Base-by-base conservation (phyloP, 257 asterid genomes). In the Ophiorrhiza pumila region DNA sequence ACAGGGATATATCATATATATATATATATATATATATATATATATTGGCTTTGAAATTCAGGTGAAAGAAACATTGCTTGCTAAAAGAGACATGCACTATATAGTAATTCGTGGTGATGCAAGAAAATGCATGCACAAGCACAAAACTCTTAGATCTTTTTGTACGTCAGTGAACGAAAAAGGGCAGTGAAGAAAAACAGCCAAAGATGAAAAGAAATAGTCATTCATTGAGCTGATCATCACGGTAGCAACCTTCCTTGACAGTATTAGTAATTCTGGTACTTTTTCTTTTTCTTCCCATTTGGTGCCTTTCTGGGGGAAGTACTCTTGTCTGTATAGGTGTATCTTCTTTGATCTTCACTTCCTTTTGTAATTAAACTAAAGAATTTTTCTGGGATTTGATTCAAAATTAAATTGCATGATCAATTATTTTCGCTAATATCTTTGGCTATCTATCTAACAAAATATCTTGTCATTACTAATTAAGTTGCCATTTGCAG, bases 131-230 rank as follows among this genome's bases (percentile, higher is more conserved):
- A 49, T 2, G n/a, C 1, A 29, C 25, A 68, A 31, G 46, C 41
- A 49, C 72, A 20, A 20, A n/a, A n/a, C n/a, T n/a, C 20, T 18
- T 32, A 7, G 43, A 68, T 47, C n/a, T n/a, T 31, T 45, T 49
- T 50, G 4, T 20, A 2, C 49, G 31, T 49, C 5, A 34, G 1
- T 18, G 4, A 0, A 23, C 31, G 18, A 7, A 62, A 6, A 62
- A 62, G 10, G 20, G 45, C 41, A 46, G 37, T 67, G 32, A 13
- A 67, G 58, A n/a, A 68, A 18, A 68, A 68, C 32, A 57, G 46
- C 17, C 4, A 50, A 27, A 66, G 58, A 8, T 39, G 5, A 2
- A 23, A 66, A 27, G 34, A 17, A 18, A 32, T 0, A 18, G n/a
- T n/a, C n/a, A n/a, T n/a, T n/a, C n/a, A n/a, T n/a, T n/a, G n/a